Percentiles rank a stretch among this genome's conserved stretches.
Conservation (phyloP, 306 rosid species). For the Cucurbita argyrosperma region DNA sequence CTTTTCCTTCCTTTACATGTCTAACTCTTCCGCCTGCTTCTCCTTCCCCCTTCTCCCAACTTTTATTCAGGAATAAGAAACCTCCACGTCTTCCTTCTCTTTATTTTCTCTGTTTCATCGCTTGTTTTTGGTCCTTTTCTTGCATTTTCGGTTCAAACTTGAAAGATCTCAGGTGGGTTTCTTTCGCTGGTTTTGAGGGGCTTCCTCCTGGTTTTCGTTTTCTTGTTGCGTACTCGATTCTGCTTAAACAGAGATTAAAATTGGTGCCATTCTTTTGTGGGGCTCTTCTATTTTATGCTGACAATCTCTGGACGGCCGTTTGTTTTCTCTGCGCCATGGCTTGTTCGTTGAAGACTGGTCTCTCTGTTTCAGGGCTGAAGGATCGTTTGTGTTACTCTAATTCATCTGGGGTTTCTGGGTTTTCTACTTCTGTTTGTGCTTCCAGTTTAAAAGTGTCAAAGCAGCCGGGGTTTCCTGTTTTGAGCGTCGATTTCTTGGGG, state of each 20-base stretch:
- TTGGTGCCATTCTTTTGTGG: neutral
- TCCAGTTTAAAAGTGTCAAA: constrained; percentile 9
- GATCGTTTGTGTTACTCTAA: constrained; percentile 21
- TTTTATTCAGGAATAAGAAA: neutral
- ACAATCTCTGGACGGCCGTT: neutral
- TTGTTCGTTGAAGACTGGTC: constrained; percentile 25
- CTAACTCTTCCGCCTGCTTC: neutral
- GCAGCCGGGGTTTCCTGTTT: constrained; percentile 15
- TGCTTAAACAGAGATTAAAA: neutral
- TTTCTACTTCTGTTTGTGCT: constrained; percentile 10
- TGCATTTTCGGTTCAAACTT: neutral
- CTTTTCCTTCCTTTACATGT: neutral
- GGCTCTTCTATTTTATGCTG: constrained; percentile 13
- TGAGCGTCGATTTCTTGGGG: constrained; percentile 28
- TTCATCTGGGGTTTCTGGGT: constrained; percentile 16
- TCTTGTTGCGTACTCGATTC: neutral
- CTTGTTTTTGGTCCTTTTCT: neutral
- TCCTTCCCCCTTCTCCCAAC: neutral
- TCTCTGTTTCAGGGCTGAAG: constrained; percentile 25
- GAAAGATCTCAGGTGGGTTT: neutral
- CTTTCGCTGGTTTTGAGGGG: too few relatives aligned
- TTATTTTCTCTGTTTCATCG: neutral
- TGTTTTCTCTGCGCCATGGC: constrained; percentile 14
- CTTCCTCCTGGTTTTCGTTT: too few relatives aligned
- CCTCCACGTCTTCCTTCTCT: neutral